Base-by-base conservation (phyloP, 257 asterid genomes). In the Rubia yunnanensis region DNA sequence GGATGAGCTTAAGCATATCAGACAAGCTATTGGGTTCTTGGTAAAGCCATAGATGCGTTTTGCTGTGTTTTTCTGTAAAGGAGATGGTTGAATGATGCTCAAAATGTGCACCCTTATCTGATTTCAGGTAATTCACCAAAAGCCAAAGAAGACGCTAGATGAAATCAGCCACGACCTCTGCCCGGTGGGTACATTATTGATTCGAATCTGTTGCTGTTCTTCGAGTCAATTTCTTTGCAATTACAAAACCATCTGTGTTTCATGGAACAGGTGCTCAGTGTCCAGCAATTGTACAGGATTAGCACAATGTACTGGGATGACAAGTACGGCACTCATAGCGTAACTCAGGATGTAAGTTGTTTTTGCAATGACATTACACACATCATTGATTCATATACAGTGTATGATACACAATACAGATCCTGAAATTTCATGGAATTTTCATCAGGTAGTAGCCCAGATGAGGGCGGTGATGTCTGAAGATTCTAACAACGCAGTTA, bases 271-370 rank as follows among this genome's bases (percentile, higher is more conserved):
- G 98, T 92, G 30, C 86, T 92, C 77, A 89, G 98, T 80, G 86
- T 92, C 72, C 98, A 92, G 76, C 98, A 92, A 76, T 58, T 92
- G 81, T 92, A 92, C 72, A 88, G 98, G 68, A 92, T 92, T 60
- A 87, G 98, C 77, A 92, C 97, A 38, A 92, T 92, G 98, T 92
- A 92, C 72, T 92, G 96, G 98, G 98, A 92, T 73, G 98, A 92
- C 86, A 92, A 92, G 74, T 92, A 92, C 73, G 98, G 98, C 67
- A 89, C 97, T 38, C 98, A 92, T 59, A 89, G 98, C 68, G 96
- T 92, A 66, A 87, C 96, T 68, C 74, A 95, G 31, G 94, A 87
- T 66, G 98, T 92, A 87, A 84, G 97, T 80, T 81, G 96, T 81
- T 81, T 79, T 75, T 71, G 36, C 70, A 70, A 72, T 79, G 65